Percentiles rank a stretch among this genome's conserved stretches.
These are phyloP conservation scores for Saksenaea vasiformis DNA, from an alignment of 371 early-diverging fungal species.

Conservation along the genomic window DNA sequence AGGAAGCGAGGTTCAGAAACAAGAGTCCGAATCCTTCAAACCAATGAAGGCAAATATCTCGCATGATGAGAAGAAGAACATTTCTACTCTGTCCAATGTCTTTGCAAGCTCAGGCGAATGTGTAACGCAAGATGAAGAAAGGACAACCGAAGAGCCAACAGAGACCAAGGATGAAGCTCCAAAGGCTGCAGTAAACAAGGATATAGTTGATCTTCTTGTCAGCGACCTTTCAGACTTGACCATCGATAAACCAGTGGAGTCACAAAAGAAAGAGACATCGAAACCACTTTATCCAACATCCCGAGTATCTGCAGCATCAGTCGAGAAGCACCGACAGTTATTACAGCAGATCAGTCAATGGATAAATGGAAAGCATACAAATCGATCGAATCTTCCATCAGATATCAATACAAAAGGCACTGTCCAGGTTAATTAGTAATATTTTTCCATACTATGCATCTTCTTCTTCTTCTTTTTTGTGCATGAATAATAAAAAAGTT, in stretches of 20 bases:
- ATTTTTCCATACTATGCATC: no score
- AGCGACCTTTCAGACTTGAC: slow-evolving; percentile 7
- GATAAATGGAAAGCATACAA: no score
- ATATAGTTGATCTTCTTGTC: slow-evolving; percentile 10
- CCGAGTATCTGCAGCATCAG: no score
- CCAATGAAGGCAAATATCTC: neutral
- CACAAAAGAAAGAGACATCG: neutral
- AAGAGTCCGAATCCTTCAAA: slow-evolving; percentile 1
- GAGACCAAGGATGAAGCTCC: neutral
- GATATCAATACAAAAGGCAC: no score
- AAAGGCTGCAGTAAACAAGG: slow-evolving; percentile 6
- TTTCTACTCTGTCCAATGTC: slow-evolving; percentile 10
- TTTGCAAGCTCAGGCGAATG: slow-evolving; percentile 4
- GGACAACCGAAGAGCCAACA: neutral
- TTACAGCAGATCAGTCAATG: no score
- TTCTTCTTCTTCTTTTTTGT: no score
- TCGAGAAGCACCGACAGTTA: no score
- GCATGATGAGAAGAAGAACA: slow-evolving; percentile 4
- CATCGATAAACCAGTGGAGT: neutral
- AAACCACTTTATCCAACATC: neutral
- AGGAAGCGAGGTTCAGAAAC: slow-evolving; percentile 4
- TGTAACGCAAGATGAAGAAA: neutral
- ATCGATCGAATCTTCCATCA: no score
- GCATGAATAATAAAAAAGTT: no score
- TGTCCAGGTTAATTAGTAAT: no score